Evolutionary conservation across 768 basidiomycete genomes (phyloP), one percentile per base, ranked within the genome.

Genomic region (Tylopilus subfusipes): DNA sequence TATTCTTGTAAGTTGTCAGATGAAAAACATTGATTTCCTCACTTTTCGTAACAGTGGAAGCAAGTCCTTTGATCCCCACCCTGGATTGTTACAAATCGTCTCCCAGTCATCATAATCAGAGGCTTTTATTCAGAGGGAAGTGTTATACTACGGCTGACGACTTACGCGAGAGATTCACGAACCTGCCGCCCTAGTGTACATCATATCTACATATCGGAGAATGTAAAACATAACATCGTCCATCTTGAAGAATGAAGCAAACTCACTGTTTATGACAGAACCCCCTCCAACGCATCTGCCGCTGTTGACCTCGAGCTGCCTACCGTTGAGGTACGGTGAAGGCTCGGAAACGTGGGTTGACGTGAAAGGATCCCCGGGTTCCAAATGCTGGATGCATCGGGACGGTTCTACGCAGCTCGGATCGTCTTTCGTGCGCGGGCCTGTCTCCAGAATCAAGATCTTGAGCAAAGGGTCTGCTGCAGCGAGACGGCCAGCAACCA

Each of bases 101-200:
- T 59, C 63, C 70, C 67, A 72, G 38, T 65, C 68, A 56, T 72
- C 71, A 51, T 81, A 85, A 61, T 86, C 85, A 0, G 83, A 84
- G 4, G 82, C 59, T 61, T 40, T 36, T 22, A 16, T 36, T 21
- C 22, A 18, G 34, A 19, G 22, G 8, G 11, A 14, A 21, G 5
- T 27, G 29, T 33, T 51, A 8, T 38, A 25, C 1, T 18, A 42
- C 21, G 19, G 50, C 44, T 31, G 27, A 45, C 18, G 29, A n/a
- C 25, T 11, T 6, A 18, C 1, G 25, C 3, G 49, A 30, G 13
- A 14, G 27, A 30, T 30, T 22, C 27, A 12, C 48, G 21, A 21
- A 50, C 49, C 49, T 31, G 49, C 39, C 10, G 49, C 49, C 29
- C 49, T 40, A 18, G 49, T 42, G 39, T 50, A 50, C 49, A 42